These are phyloP conservation scores for Setomelanomma holmii DNA, from an alignment of 2,329 filamentous ascomycete genomes.

Conservation along the genomic window DNA sequence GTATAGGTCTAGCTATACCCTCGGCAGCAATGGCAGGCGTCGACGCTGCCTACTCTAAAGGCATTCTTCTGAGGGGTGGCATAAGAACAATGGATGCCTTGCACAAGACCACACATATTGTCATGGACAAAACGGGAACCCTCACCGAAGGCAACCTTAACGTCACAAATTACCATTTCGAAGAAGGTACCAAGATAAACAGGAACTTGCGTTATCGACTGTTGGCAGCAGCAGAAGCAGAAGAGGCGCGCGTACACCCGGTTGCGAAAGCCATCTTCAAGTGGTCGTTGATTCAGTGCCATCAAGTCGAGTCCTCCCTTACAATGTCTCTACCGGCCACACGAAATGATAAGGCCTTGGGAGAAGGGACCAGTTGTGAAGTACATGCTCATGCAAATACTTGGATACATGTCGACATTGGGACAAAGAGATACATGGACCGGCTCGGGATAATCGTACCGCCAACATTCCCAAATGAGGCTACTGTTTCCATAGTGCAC, in stretches of 20 bases:
- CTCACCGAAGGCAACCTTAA: slow-evolving; percentile 14
- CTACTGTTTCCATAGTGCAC: not conserved
- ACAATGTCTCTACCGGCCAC: too few relatives aligned
- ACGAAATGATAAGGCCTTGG: too few relatives aligned
- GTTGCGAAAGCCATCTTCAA: slow-evolving; percentile 14
- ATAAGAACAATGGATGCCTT: slow-evolving; percentile 15
- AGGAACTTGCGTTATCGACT: slow-evolving; percentile 5
- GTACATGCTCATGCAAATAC: not conserved
- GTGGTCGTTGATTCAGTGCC: slow-evolving; percentile 4
- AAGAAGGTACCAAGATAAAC: not conserved
- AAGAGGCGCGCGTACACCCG: slow-evolving; percentile 11
- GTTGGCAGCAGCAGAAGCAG: slow-evolving; percentile 9
- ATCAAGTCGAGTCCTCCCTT: not conserved
- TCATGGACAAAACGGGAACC: slow-evolving; percentile 26
- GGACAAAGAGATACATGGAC: not conserved
- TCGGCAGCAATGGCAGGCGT: slow-evolving; percentile 21
- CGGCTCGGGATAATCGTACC: not conserved
- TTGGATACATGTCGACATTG: not conserved
- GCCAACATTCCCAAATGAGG: not conserved
- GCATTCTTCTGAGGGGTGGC: slow-evolving; percentile 17
- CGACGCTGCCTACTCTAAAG: slow-evolving; percentile 13
- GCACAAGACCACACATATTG: slow-evolving; percentile 9
- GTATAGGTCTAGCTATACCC: slow-evolving; percentile 18
- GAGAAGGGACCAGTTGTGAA: not conserved
- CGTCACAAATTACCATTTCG: slow-evolving; percentile 7